Conservation (phyloP, 257 asterid species). For the Solanum peruvianum region DNA sequence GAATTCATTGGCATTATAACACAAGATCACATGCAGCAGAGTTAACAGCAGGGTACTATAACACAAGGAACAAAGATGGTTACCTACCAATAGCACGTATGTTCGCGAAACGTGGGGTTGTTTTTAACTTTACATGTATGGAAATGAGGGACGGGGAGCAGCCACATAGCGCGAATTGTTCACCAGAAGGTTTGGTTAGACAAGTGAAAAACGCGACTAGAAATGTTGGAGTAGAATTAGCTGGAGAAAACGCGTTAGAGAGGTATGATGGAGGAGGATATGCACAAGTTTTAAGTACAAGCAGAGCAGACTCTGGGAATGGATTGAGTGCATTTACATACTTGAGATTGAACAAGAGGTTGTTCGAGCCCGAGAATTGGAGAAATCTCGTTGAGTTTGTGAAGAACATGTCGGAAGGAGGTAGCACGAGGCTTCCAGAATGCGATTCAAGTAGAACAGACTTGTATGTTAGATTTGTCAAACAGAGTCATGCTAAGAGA, state of each 20-base stretch:
- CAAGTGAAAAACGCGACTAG: slow-evolving; percentile 71
- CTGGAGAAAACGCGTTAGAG: slow-evolving; percentile 96
- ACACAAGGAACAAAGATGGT: slow-evolving; percentile 64
- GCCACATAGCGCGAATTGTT: slow-evolving; percentile 56
- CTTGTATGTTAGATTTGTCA: slow-evolving; percentile 57
- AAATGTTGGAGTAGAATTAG: slow-evolving; percentile 46
- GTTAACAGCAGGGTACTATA: slow-evolving; percentile 88
- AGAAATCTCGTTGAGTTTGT: slow-evolving; percentile 60
- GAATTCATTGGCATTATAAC: slow-evolving; percentile 87
- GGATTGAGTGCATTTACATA: slow-evolving; percentile 75
- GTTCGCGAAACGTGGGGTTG: slow-evolving; percentile 56
- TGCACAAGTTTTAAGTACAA: slow-evolving; percentile 55
- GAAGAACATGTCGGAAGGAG: slow-evolving; percentile 66
- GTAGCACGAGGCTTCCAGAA: slow-evolving; percentile 36
- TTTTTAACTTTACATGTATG: slow-evolving; percentile 86
- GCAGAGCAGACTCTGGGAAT: slow-evolving; percentile 51
- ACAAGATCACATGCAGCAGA: slow-evolving; percentile 91
- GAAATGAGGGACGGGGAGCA: slow-evolving; percentile 87
- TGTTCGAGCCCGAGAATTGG: slow-evolving; percentile 80
- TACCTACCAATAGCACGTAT: slow-evolving; percentile 76
- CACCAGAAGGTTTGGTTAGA: slow-evolving; percentile 83
- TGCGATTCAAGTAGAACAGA: slow-evolving; percentile 55
- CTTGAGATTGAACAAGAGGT: slow-evolving; percentile 66
- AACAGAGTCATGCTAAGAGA: slow-evolving; percentile 17
- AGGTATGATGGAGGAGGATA: slow-evolving; percentile 75